Conservation (phyloP, 2,329 filamentous ascomycete genomes). For the Venturia nashicola region DNA sequence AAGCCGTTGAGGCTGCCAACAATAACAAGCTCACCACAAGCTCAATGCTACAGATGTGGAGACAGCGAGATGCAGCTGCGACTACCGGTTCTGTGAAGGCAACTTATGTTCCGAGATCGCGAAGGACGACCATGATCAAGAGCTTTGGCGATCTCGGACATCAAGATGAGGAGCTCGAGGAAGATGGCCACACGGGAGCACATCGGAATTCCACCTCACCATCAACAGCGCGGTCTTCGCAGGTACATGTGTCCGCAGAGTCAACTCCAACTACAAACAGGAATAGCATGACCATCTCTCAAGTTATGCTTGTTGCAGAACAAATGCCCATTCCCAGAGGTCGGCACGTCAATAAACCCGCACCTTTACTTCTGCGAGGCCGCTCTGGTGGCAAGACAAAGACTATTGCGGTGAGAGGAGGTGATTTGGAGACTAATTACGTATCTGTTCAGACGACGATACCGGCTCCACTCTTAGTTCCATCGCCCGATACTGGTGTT, state of each 20-base stretch:
- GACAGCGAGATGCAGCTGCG: neutral
- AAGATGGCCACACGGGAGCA: neutral
- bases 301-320: slow-evolving; percentile 8
- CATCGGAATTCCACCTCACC: neutral
- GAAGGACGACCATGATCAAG: neutral
- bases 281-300: neutral
- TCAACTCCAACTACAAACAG: neutral
- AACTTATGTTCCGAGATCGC: neutral
- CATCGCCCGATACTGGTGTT: neutral
- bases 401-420: neutral
- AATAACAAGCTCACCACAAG: neutral
- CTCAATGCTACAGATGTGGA: neutral
- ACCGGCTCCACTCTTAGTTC: neutral
- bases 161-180: neutral
- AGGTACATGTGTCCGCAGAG: neutral
- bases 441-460: neutral
- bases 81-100: neutral
- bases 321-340: neutral
- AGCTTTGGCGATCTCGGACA: neutral
- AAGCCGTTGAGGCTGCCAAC: neutral
- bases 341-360: neutral
- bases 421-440: neutral
- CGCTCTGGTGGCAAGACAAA: neutral
- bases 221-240: neutral
- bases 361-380: neutral